phyloP scores from a whole-genome alignment of 1,284 basidiomycete species.

The Cryptococcus jaspeensis region DNA sequence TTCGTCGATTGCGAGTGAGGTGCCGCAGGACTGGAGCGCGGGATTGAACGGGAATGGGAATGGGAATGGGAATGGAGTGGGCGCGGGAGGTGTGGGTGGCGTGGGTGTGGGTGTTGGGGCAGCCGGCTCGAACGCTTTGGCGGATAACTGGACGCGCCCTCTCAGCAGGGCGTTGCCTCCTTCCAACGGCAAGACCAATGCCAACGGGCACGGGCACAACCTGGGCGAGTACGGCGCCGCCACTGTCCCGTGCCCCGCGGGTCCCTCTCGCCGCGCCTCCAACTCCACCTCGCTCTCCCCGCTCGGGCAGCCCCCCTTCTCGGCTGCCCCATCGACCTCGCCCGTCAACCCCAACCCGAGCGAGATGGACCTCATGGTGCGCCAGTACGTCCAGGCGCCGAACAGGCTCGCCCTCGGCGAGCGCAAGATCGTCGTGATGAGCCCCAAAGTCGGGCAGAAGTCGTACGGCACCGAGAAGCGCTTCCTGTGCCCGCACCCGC shows the following conservation, averaged over 20 bases:
- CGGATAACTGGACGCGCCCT: slow-evolving; percentile 26
- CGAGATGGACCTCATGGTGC: slow-evolving; percentile 22
- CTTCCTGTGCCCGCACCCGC: slow-evolving; percentile 93
- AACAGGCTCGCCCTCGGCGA: slow-evolving; percentile 90
- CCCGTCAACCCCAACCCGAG: slow-evolving; percentile 2
- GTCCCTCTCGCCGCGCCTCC: background rate
- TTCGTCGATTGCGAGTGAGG: slow-evolving; percentile 39
- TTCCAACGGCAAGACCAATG: too few species aligned
- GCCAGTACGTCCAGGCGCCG: slow-evolving; percentile 68
- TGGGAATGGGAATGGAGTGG: slow-evolving; percentile 11
- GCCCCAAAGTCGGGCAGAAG: slow-evolving; percentile 93
- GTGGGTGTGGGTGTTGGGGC: background rate
- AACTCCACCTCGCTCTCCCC: background rate
- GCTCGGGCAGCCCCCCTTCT: background rate
- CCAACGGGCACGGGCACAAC: background rate
- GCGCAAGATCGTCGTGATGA: slow-evolving; percentile 91
- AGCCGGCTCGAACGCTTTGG: slow-evolving; percentile 8
- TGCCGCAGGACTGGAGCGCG: slow-evolving; percentile 23
- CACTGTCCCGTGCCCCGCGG: background rate
- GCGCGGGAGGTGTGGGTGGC: too few species aligned
- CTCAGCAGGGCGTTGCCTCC: slow-evolving; percentile 19
- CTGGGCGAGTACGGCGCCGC: too few species aligned
- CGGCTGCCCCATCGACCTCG: background rate
- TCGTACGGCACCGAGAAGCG: slow-evolving; percentile 95
- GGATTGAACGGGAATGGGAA: slow-evolving; percentile 11